Percentiles rank a stretch among this genome's conserved stretches.
Evolutionary conservation across 352 stramenopile genomes (phyloP).

Genomic region (Phytophthora pisi): DNA sequence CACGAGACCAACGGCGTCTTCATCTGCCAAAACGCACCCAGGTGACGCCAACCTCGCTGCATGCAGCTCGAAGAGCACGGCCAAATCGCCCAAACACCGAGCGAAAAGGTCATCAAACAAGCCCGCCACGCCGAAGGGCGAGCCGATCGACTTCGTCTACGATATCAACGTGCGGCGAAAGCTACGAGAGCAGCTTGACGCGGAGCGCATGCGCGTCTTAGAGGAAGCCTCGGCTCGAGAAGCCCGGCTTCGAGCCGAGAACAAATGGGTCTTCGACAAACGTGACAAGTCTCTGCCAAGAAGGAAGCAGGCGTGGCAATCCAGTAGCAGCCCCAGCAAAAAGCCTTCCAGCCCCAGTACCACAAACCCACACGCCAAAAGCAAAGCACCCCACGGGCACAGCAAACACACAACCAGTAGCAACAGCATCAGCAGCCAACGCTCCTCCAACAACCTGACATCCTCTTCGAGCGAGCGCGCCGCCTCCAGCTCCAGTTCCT

Average conservation of each 20-base stretch:
- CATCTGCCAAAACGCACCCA: constrained; percentile 12
- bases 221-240: constrained; percentile 43
- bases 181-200: constrained; percentile 66
- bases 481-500: background rate
- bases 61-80: background rate
- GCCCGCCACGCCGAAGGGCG: background rate
- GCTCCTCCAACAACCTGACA: background rate
- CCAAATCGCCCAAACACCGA: constrained; percentile 1
- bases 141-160: constrained; percentile 75
- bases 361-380: background rate
- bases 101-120: background rate
- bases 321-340: constrained; percentile 3
- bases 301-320: constrained; percentile 24
- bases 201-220: constrained; percentile 43
- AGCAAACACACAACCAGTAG: constrained; percentile 7
- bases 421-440: background rate
- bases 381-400: background rate
- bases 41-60: background rate
- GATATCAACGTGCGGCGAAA: constrained; percentile 56
- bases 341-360: constrained; percentile 1
- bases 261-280: constrained; percentile 55
- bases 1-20: constrained; percentile 21
- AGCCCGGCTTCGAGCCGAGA: constrained; percentile 40
- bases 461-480: too few species aligned
- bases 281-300: constrained; percentile 5